phyloP scores from a whole-genome alignment of 192 early-diverging fungal genomes.

The Kickxella alabastrina region DNA sequence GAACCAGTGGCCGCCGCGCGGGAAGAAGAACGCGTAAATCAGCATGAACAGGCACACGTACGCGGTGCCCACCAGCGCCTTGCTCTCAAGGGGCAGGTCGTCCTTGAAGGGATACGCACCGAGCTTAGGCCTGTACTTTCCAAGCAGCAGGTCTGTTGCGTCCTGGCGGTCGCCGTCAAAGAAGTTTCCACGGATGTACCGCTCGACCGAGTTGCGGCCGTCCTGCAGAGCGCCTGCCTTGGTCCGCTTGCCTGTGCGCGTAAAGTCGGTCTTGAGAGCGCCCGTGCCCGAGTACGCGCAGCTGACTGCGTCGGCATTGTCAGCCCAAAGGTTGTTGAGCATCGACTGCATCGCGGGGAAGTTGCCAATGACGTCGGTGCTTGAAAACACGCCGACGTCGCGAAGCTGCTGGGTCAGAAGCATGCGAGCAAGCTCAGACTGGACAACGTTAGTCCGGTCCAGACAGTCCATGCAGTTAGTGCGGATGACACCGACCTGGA shows the following conservation, averaged over 20 bases:
- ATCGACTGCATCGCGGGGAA: constrained; percentile 62
- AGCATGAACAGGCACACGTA: constrained; percentile 52
- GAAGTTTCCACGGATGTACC: constrained; percentile 95
- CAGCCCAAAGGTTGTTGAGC: constrained; percentile 95
- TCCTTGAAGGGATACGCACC: constrained; percentile 50
- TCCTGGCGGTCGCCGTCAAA: constrained; percentile 92
- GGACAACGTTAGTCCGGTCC: constrained; percentile 98
- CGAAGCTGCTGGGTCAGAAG: constrained; percentile 72
- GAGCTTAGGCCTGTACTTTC: constrained; percentile 52
- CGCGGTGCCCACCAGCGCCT: constrained; percentile 51
- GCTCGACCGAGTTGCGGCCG: constrained; percentile 70
- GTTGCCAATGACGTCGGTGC: constrained; percentile 61
- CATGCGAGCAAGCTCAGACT: constrained; percentile 79
- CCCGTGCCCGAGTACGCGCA: constrained; percentile 92
- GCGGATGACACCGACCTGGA: constrained; percentile 80
- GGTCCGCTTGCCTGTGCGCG: constrained; percentile 87
- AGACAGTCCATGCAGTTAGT: constrained; percentile 99
- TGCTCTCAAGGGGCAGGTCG: constrained; percentile 56
- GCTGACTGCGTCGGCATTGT: constrained; percentile 93
- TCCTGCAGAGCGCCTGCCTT: constrained; percentile 79
- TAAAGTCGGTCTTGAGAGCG: constrained; percentile 97
- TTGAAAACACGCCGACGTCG: constrained; percentile 59
- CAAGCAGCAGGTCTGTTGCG: constrained; percentile 84
- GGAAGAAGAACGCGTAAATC: constrained; percentile 50
- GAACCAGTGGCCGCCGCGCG: constrained; percentile 45